phyloP scores from a whole-genome alignment of 208 protist genomes.

The Leishmania tarentolae region DNA sequence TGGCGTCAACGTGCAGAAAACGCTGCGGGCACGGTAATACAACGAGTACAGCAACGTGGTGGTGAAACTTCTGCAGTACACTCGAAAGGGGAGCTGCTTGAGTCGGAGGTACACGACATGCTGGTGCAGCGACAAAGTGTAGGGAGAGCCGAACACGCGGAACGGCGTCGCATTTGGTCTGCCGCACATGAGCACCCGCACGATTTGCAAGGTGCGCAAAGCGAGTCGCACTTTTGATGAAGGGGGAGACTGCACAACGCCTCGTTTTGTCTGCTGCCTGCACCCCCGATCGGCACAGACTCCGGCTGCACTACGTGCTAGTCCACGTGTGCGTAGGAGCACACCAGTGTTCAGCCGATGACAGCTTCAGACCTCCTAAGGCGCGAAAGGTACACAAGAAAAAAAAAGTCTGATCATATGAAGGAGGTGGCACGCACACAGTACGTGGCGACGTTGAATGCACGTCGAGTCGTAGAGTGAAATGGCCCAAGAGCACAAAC shows the following conservation, averaged over 20 bases:
- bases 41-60: conserved; percentile 73
- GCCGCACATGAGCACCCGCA: conserved; percentile 7
- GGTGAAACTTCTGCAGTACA: conserved; percentile 83
- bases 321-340: not conserved
- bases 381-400: not conserved
- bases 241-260: not conserved
- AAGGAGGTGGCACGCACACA: not conserved
- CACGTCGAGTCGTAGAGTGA: not conserved
- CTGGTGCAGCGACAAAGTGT: conserved; percentile 73
- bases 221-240: not conserved
- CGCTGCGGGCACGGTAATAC: conserved; percentile 58
- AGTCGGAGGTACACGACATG: conserved; percentile 82
- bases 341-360: too few species aligned
- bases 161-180: conserved; percentile 29
- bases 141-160: conserved; percentile 84
- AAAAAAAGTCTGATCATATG: not conserved
- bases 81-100: conserved; percentile 79
- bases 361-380: not conserved
- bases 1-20: conserved; percentile 71
- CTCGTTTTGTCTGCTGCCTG: not conserved
- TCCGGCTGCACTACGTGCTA: not conserved
- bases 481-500: not conserved
- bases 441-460: not conserved
- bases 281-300: not conserved
- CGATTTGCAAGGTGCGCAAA: not conserved